Conservation (phyloP, 441 rosid species). For the Macaranga tanarius region DNA sequence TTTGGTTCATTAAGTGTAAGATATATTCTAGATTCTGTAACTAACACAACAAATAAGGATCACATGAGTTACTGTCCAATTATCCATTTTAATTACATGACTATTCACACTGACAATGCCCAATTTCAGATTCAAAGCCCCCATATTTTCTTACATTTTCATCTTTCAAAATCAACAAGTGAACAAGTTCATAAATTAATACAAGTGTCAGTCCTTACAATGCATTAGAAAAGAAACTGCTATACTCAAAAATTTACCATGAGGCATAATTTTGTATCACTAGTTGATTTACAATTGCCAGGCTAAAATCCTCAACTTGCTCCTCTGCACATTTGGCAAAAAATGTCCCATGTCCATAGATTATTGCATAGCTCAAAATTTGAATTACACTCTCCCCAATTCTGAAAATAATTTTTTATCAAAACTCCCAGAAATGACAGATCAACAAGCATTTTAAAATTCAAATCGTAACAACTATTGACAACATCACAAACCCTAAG, state of each 20-base stretch:
- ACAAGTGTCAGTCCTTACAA: neutral
- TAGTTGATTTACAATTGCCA: neutral
- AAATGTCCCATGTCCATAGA: no score
- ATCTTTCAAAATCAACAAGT: neutral
- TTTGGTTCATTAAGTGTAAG: neutral
- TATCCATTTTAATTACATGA: constrained; percentile 1
- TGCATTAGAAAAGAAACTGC: neutral
- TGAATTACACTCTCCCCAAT: neutral
- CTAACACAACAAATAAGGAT: neutral
- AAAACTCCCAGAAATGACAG: neutral
- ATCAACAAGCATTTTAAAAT: neutral
- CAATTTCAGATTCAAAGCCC: constrained; percentile 3
- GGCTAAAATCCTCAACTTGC: neutral
- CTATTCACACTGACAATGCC: neutral
- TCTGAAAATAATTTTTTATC: neutral
- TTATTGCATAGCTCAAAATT: neutral
- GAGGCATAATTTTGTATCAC: neutral
- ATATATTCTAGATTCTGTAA: neutral
- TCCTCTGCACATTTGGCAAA: neutral
- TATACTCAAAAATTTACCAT: neutral
- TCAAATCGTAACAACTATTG: neutral
- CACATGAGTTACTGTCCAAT: neutral
- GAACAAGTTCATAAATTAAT: neutral
- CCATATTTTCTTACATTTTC: neutral
- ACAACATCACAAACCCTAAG: neutral